Evolutionary conservation across 75 land plant genomes (phyloP).

Genomic region (Cupressus sempervirens): DNA sequence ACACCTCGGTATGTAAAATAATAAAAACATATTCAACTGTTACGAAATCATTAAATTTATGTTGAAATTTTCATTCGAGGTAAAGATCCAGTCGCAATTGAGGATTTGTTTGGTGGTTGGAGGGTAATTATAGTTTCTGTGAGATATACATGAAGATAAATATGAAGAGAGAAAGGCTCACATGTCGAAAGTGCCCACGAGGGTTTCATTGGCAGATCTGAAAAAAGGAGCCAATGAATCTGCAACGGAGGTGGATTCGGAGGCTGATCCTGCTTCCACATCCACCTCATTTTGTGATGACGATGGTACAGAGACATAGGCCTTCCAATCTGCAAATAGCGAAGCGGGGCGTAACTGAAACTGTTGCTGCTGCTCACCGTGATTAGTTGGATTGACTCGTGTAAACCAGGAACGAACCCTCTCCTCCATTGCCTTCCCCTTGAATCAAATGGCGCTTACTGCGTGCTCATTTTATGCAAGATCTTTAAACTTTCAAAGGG

Average conservation of each 20-base stretch:
- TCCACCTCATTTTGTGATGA: conserved; percentile 20
- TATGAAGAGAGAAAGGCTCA: conserved; percentile 7
- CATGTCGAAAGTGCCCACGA: conserved; percentile 38
- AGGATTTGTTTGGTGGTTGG: no score
- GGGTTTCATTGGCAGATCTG: conserved; percentile 38
- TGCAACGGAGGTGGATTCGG: conserved; percentile 4
- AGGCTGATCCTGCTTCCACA: conserved; percentile 23
- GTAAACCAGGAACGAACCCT: background rate
- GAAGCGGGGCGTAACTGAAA: conserved; percentile 15
- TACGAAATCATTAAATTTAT: no score
- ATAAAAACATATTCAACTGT: no score
- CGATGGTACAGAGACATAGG: conserved; percentile 20
- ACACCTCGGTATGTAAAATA: no score
- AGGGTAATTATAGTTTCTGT: no score
- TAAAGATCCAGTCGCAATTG: no score
- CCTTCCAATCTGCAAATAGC: conserved; percentile 32
- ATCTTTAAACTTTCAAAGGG: no score
- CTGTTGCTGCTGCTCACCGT: background rate
- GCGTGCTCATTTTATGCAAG: no score
- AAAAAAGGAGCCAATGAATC: conserved; percentile 37
- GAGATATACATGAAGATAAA: background rate
- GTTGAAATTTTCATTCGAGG: no score
- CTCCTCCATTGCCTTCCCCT: background rate
- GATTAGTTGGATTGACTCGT: background rate
- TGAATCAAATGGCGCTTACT: no score